Conservation (phyloP, 495 filamentous ascomycete species). For the Penicillium cosmopolitanum region DNA sequence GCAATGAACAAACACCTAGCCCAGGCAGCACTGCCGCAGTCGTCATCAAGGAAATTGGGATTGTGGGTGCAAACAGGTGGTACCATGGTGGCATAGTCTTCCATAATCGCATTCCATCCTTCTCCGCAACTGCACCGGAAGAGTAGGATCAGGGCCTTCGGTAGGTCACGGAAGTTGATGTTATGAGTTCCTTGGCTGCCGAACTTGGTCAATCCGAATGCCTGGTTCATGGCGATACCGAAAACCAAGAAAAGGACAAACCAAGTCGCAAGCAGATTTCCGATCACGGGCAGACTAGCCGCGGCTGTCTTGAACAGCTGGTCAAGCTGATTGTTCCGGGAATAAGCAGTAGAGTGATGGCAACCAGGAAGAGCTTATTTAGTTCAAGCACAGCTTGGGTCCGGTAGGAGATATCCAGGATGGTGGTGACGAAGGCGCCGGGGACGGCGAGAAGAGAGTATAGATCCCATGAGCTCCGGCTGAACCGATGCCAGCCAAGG, state of each 20-base stretch:
- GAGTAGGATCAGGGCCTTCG: slow-evolving; percentile 89
- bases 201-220: slow-evolving; percentile 93
- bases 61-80: slow-evolving; percentile 75
- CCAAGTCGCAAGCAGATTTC: slow-evolving; percentile 95
- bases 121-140: slow-evolving; percentile 93
- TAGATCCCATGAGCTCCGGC: slow-evolving; percentile 93
- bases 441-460: slow-evolving; percentile 84
- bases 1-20: slow-evolving; percentile 86
- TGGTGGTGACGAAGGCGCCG: slow-evolving; percentile 78
- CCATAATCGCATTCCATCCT: slow-evolving; percentile 96
- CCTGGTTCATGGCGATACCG: slow-evolving; percentile 94
- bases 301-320: slow-evolving; percentile 99
- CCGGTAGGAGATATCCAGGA: slow-evolving; percentile 62
- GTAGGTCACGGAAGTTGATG: slow-evolving; percentile 91
- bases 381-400: slow-evolving; percentile 70
- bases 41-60: slow-evolving; percentile 73
- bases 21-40: slow-evolving; percentile 90
- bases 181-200: slow-evolving; percentile 73
- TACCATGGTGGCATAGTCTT: slow-evolving; percentile 82
- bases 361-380: slow-evolving; percentile 92
- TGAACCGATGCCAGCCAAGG: slow-evolving; percentile 90
- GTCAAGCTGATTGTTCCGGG: slow-evolving; percentile 94
- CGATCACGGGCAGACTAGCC: slow-evolving; percentile 88
- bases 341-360: slow-evolving; percentile 88
- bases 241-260: slow-evolving; percentile 94